A percentile compares a stretch with the other conserved stretches of the same genome.
Conservation (phyloP, 2,329 filamentous ascomycete genomes). For the Ophiocordyceps robertsii region DNA sequence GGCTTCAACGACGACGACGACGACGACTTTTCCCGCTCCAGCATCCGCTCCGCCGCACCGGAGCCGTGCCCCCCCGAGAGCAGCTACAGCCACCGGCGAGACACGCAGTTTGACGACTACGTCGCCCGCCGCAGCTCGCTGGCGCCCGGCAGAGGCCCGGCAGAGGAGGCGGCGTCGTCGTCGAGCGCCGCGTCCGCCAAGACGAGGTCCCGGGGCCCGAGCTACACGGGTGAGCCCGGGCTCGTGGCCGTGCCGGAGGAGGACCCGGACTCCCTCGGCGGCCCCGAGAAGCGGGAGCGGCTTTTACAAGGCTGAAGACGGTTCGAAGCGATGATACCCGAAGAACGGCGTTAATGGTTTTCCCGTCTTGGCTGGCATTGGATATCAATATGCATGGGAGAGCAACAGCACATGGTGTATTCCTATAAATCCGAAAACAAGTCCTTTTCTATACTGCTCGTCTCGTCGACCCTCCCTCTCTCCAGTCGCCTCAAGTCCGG, state of each 20-base stretch:
- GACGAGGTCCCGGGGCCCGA: slow-evolving; percentile 10
- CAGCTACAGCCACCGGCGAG: slow-evolving; percentile 29
- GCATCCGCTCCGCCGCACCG: neutral
- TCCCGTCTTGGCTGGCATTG: too few relatives aligned
- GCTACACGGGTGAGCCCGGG: slow-evolving; percentile 22
- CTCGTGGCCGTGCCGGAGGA: slow-evolving; percentile 26
- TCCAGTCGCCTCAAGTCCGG: too few relatives aligned
- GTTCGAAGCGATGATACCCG: too few relatives aligned
- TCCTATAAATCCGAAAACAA: too few relatives aligned
- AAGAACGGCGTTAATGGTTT: too few relatives aligned
- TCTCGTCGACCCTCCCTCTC: too few relatives aligned
- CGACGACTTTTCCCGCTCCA: slow-evolving; percentile 8
- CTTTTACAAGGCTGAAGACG: too few relatives aligned
- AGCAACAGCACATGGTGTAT: too few relatives aligned
- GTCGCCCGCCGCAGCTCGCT: slow-evolving; percentile 16
- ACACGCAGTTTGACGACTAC: slow-evolving; percentile 34
- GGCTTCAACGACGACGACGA: slow-evolving; percentile 27
- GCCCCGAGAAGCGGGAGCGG: too few relatives aligned
- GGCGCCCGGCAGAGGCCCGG: neutral
- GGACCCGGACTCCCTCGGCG: slow-evolving; percentile 11
- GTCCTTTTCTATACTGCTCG: too few relatives aligned
- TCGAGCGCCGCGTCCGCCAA: neutral
- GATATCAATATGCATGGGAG: too few relatives aligned
- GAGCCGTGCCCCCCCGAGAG: neutral
- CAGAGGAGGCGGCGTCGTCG: too few relatives aligned